These are phyloP conservation scores for Hypoxylon fuscum DNA, from an alignment of 495 filamentous ascomycete genomes.

Conservation along the genomic window DNA sequence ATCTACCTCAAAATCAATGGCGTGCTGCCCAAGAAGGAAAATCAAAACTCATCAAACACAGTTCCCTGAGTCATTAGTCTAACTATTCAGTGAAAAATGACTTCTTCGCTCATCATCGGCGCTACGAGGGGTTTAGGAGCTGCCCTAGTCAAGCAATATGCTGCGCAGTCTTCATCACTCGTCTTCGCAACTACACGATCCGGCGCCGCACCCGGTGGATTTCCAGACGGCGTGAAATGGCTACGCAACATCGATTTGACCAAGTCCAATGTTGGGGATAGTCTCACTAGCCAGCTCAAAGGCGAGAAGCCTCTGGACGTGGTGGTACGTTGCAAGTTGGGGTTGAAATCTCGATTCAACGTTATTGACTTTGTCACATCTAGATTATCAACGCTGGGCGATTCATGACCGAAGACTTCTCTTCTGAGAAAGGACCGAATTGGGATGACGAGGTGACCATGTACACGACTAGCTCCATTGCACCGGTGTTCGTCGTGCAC, in stretches of 20 bases:
- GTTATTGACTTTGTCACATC: conserved; percentile 3
- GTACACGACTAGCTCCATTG: conserved; percentile 75
- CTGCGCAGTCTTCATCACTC: conserved; percentile 51
- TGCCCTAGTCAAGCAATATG: conserved; percentile 67
- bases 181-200: conserved; percentile 71
- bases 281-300: conserved; percentile 55
- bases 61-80: not conserved
- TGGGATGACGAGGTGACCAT: conserved; percentile 73
- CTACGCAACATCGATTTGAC: conserved; percentile 54
- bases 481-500: conserved; percentile 72
- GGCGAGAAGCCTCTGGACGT: conserved; percentile 58
- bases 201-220: conserved; percentile 41
- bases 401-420: conserved; percentile 68
- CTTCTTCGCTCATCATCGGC: conserved; percentile 65
- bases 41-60: conserved; percentile 1
- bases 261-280: conserved; percentile 47
- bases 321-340: conserved; percentile 46
- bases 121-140: conserved; percentile 73
- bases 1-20: conserved; percentile 24
- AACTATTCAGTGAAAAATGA: conserved; percentile 10
- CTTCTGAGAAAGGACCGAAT: conserved; percentile 66
- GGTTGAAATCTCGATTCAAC: not conserved
- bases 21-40: no score
- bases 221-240: conserved; percentile 42
- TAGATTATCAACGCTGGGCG: conserved; percentile 73